Conservation (phyloP, 2,329 filamentous ascomycete species). For the Spiromastix sp. region DNA sequence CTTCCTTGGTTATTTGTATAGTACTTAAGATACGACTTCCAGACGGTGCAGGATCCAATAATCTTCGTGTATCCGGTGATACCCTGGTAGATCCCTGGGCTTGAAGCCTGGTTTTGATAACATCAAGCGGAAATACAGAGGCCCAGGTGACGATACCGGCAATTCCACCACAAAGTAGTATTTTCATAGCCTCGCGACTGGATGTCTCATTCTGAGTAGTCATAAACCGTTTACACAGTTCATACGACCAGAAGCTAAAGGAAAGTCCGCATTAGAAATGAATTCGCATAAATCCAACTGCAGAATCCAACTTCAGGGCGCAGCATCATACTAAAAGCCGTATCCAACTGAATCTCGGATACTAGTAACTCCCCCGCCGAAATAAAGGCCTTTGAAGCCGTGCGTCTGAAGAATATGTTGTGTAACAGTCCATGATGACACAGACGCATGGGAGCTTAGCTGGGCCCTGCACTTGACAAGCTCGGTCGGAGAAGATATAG, state of each 20-base stretch:
- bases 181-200: slow-evolving; percentile 46
- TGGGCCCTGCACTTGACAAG: slow-evolving; percentile 84
- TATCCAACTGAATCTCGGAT: slow-evolving; percentile 84
- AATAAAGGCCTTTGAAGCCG: slow-evolving; percentile 62
- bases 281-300: too few species aligned
- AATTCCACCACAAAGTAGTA: slow-evolving; percentile 73
- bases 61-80: slow-evolving; percentile 15
- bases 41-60: slow-evolving; percentile 12
- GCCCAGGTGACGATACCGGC: slow-evolving; percentile 84
- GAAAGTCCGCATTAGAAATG: slow-evolving; percentile 2
- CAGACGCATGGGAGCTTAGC: slow-evolving; percentile 38
- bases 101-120: slow-evolving; percentile 88
- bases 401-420: slow-evolving; percentile 50
- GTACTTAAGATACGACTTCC: slow-evolving; percentile 37
- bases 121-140: slow-evolving; percentile 82
- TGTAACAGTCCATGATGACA: slow-evolving; percentile 55
- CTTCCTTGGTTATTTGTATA: slow-evolving; percentile 52
- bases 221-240: slow-evolving; percentile 56
- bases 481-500: slow-evolving; percentile 80
- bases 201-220: slow-evolving; percentile 36
- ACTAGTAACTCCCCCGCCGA: slow-evolving; percentile 71
- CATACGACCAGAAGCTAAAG: slow-evolving; percentile 74
- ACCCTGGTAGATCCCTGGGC: slow-evolving; percentile 42
- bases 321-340: slow-evolving; percentile 64
- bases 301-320: background rate